Conservation (phyloP, 768 basidiomycete species). For the Chalciporus sphaerocephalus region DNA sequence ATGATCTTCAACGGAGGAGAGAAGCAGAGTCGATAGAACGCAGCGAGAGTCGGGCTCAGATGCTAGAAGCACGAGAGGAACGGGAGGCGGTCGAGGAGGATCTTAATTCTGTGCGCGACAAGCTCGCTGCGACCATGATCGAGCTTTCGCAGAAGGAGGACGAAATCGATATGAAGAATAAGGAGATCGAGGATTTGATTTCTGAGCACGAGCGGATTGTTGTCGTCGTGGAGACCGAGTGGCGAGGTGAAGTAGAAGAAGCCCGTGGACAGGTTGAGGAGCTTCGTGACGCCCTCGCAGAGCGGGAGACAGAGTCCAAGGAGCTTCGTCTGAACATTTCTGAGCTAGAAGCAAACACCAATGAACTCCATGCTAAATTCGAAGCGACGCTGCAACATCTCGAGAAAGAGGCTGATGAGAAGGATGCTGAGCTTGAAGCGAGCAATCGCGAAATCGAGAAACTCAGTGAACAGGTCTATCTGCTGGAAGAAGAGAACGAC, state of each 20-base stretch:
- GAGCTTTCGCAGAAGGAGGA: slow-evolving; percentile 85
- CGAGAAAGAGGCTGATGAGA: slow-evolving; percentile 72
- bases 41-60: slow-evolving; percentile 66
- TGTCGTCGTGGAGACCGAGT: slow-evolving; percentile 73
- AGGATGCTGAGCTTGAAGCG: slow-evolving; percentile 71
- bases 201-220: slow-evolving; percentile 70
- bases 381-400: slow-evolving; percentile 72
- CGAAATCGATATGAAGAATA: slow-evolving; percentile 73
- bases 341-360: slow-evolving; percentile 69
- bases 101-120: slow-evolving; percentile 68
- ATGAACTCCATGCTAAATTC: slow-evolving; percentile 69
- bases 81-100: slow-evolving; percentile 78
- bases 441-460: slow-evolving; percentile 76
- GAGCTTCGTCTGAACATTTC: slow-evolving; percentile 68
- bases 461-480: slow-evolving; percentile 75
- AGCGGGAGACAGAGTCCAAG: slow-evolving; percentile 75
- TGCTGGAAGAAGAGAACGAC: slow-evolving; percentile 85
- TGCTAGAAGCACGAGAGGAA: slow-evolving; percentile 68
- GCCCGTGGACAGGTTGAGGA: slow-evolving; percentile 76
- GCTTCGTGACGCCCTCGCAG: slow-evolving; percentile 68
- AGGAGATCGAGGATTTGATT: slow-evolving; percentile 76
- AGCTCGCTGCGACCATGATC: slow-evolving; percentile 73
- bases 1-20: slow-evolving; percentile 57
- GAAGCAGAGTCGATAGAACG: slow-evolving; percentile 65
- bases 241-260: slow-evolving; percentile 85